phyloP scores from a whole-genome alignment of 192 early-diverging fungal genomes.

The Backusella circina region DNA sequence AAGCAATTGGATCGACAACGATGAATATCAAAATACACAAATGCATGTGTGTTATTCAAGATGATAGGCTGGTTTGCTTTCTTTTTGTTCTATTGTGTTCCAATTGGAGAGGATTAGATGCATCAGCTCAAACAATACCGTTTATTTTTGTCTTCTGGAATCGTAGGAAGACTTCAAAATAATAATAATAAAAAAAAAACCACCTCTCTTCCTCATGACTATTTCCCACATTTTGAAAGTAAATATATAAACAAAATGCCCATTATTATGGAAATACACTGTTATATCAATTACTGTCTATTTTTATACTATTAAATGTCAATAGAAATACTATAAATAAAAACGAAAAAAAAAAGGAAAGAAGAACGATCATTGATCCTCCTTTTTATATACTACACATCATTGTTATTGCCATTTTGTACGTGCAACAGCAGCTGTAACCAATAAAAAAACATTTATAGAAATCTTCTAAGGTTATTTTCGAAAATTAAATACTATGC shows the following conservation, averaged over 20 bases:
- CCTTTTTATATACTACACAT: not conserved
- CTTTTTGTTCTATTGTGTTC: not conserved
- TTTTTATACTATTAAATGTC: not conserved
- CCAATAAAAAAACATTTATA: not conserved
- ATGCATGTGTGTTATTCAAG: not conserved
- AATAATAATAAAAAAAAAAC: not conserved
- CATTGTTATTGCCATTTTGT: not conserved
- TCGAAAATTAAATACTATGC: not conserved
- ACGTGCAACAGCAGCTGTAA: not conserved
- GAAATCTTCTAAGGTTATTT: not conserved
- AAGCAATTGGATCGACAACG: not conserved
- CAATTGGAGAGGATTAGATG: not conserved
- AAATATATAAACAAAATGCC: not conserved
- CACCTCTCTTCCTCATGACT: not conserved
- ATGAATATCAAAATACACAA: not conserved
- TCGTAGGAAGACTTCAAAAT: not conserved
- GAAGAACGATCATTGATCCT: not conserved
- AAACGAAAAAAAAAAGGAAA: not conserved
- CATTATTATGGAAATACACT: not conserved
- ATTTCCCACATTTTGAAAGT: not conserved
- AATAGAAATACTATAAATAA: not conserved
- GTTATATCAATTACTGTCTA: not conserved
- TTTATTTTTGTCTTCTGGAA: not conserved
- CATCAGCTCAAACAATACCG: not conserved
- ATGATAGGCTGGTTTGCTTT: not conserved